phyloP scores from a whole-genome alignment of 1,139 yeast species.

The Debaryomyces psychrophilus region DNA sequence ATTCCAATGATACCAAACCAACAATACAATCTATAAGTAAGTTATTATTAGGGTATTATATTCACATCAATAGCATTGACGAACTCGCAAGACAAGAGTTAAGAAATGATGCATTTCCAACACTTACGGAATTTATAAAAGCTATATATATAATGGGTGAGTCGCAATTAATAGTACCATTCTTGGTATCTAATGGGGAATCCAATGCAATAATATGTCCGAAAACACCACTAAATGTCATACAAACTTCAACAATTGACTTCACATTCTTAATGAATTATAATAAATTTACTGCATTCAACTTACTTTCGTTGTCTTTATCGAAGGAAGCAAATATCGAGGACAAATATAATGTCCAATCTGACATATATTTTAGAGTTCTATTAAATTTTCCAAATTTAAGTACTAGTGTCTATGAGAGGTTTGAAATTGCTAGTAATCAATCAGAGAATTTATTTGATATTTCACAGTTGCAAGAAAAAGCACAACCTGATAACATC shows the following conservation, averaged over 20 bases:
- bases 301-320: slow-evolving; percentile 27
- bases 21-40: slow-evolving; percentile 14
- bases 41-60: slow-evolving; percentile 12
- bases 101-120: slow-evolving; percentile 18
- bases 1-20: slow-evolving; percentile 12
- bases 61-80: slow-evolving; percentile 9
- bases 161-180: slow-evolving; percentile 22
- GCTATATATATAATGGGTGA: slow-evolving; percentile 30
- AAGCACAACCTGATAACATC: neutral
- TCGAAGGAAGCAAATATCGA: slow-evolving; percentile 9
- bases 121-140: slow-evolving; percentile 25
- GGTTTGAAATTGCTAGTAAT: slow-evolving; percentile 13
- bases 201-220: slow-evolving; percentile 21
- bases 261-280: slow-evolving; percentile 28
- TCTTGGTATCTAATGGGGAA: slow-evolving; percentile 14
- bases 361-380: slow-evolving; percentile 32
- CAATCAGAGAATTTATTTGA: slow-evolving; percentile 5
- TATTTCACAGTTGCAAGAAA: neutral
- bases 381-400: slow-evolving; percentile 32
- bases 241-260: slow-evolving; percentile 20
- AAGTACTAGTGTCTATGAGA: slow-evolving; percentile 13
- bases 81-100: slow-evolving; percentile 10
- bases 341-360: slow-evolving; percentile 20
- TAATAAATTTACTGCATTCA: slow-evolving; percentile 38
- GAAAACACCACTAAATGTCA: slow-evolving; percentile 25